These are phyloP conservation scores for Pittosporum tobira DNA, from an alignment of 129 eudicot genomes.

Conservation along the genomic window DNA sequence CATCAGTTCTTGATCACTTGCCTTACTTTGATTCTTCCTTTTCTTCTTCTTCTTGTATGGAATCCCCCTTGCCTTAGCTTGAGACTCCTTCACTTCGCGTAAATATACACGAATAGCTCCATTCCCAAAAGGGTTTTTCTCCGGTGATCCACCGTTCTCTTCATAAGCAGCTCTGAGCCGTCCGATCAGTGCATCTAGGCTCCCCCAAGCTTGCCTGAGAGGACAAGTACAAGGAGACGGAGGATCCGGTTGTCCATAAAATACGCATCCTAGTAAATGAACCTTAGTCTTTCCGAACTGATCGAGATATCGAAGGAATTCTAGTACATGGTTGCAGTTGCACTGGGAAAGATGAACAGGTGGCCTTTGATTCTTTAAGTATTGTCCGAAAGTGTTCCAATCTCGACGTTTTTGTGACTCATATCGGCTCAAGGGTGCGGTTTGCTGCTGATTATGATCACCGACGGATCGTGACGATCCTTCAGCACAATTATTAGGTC, in stretches of 20 bases:
- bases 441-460: constrained; percentile 1
- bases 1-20: constrained; percentile 6
- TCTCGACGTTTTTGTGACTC: constrained; percentile 49
- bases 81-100: constrained; percentile 47
- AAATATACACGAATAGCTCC: constrained; percentile 40
- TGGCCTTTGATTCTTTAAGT: constrained; percentile 39
- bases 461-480: constrained; percentile 16
- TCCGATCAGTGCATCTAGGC: constrained; percentile 48
- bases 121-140: constrained; percentile 41
- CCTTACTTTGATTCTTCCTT: constrained; percentile 22
- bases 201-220: constrained; percentile 52
- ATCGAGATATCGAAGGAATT: constrained; percentile 43
- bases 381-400: constrained; percentile 58
- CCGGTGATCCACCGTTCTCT: constrained; percentile 47
- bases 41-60: constrained; percentile 44
- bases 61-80: constrained; percentile 50
- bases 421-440: constrained; percentile 31
- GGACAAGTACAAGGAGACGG: constrained; percentile 55
- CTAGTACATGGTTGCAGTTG: constrained; percentile 40
- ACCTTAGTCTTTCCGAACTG: constrained; percentile 59
- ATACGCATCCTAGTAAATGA: constrained; percentile 38
- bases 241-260: constrained; percentile 55
- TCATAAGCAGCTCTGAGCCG: constrained; percentile 51
- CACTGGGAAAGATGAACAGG: constrained; percentile 32
- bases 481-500: background rate